Evolutionary conservation across 2,329 filamentous ascomycete genomes (phyloP), one percentile per base, ranked within the genome.

Genomic region (Paecilomyces niveus): DNA sequence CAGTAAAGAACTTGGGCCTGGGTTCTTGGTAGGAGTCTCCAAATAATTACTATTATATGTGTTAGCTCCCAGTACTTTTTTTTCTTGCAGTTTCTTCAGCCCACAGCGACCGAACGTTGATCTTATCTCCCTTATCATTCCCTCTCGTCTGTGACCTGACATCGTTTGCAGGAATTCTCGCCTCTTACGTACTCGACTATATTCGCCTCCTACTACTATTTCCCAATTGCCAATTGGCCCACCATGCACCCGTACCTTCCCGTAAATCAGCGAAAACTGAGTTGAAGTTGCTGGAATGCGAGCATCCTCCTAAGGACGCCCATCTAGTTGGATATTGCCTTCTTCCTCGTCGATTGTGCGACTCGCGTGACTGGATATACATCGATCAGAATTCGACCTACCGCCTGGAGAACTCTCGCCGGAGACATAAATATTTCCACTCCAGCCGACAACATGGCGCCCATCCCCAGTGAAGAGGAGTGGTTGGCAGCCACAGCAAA

Each of bases 401-500:
- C 15, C 15, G 7, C 39, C 21, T 8, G 39, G 18, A 7, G 15
- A 21, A 8, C 1, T 45, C 39, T 21, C 18, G n/a, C 39, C 5
- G 9, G 18, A 18, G 18, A 6, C 15, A 45, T 45, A 21, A n/a
- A 8, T 8, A n/a, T 18, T 45, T n/a, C 39, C 39, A 18, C 39
- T 21, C n/a, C 3, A 18, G 18, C 39, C 39, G 39, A 45, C 39
- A 45, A 45, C 18, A 62, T 61, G 58, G 51, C 58, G n/a, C 24
- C 55, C 8, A 55, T 59, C 53, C 54, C 57, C 22, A 55, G 45
- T 53, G 62, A 61, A 35, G 50, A 57, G 53, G 54, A 62, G 54
- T 61, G 58, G 60, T 57, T 59, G 15, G 57, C 57, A 35, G 53
- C 53, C 32, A 59, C 57, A 18, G 59, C 59, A 10, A 57, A 54